Base-by-base conservation (phyloP, 176 grass and related monocot genomes). In the Elymus sibiricus region DNA sequence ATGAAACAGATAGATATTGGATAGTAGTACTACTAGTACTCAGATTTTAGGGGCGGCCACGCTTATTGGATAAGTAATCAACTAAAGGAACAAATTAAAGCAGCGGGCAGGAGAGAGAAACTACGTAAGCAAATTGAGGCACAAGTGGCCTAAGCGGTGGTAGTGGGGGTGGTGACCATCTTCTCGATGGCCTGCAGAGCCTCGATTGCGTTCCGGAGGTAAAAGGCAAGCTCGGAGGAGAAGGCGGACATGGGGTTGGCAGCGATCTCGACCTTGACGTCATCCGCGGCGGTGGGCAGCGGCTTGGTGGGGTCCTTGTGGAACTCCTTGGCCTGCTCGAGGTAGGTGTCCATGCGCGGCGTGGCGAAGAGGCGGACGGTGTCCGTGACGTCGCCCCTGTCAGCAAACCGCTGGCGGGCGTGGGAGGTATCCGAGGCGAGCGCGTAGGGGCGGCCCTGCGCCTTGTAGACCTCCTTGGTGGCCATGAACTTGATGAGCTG, bases 291-390 rank as follows among this genome's bases (percentile, higher is more conserved):
- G 4, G 64, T 15, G 2, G 76, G 49, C 25, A 86, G 25, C 17
- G 25, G 51, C 77, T 4, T 38, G 2, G 10, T 3, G 2, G 77
- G 66, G 27, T 86, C 9, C 55, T 73, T 0, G 21, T 46, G 8
- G 44, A 85, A 85, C 25, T 66, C 1, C 39, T 26, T 39, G 21
- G 77, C 85, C 67, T 87, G 79, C 61, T 77, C 3, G 3, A 58
- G 19, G 46, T 82, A 87, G 0, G 24, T 4, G 24, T 59, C 46
- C 86, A 87, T 87, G 34, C 86, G 86, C 32, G 79, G 70, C 70
- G 86, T 87, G 31, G 46, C 86, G 61, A 58, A 87, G 79, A 82
- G 86, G 2, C 34, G 19, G 16, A 44, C 13, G 17, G 3, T 16
- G 17, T 87, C 61, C 14, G 17, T 37, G 46, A 77, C 79, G 17